Evolutionary conservation across 176 grass and related monocot species (phyloP).

Genomic region (Saccharum officinarum): DNA sequence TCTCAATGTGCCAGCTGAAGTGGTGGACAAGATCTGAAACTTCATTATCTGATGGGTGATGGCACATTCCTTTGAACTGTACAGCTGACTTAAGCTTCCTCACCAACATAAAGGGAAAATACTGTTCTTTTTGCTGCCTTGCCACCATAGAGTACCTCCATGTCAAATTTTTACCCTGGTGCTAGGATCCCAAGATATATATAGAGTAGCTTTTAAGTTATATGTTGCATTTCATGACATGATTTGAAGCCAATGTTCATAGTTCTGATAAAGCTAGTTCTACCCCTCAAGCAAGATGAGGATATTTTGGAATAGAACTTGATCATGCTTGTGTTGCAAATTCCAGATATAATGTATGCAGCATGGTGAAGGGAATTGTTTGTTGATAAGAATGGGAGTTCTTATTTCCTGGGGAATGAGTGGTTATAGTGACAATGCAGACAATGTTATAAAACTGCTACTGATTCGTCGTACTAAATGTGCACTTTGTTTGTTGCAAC

Average conservation of each 20-base stretch:
- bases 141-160: conserved; percentile 2
- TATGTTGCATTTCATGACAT: conserved; percentile 38
- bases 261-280: conserved; percentile 46
- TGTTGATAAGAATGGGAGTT: neutral
- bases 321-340: neutral
- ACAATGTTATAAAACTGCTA: neutral
- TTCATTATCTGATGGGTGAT: conserved; percentile 24
- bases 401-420: neutral
- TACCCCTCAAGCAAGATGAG: conserved; percentile 17
- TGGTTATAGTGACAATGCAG: neutral
- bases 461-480: neutral
- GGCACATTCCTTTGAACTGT: conserved; percentile 46
- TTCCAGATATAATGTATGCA: conserved; percentile 21
- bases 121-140: conserved; percentile 44
- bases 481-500: neutral
- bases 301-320: conserved; percentile 38
- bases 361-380: neutral
- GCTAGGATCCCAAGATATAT: conserved; percentile 31
- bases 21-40: conserved; percentile 58
- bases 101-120: conserved; percentile 52
- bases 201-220: conserved; percentile 49
- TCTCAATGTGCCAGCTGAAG: conserved; percentile 80
- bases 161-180: conserved; percentile 22
- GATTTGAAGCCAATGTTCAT: conserved; percentile 38
- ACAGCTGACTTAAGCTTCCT: conserved; percentile 61